Base-by-base conservation (phyloP, 441 rosid species). In the Erodium trifolium region DNA sequence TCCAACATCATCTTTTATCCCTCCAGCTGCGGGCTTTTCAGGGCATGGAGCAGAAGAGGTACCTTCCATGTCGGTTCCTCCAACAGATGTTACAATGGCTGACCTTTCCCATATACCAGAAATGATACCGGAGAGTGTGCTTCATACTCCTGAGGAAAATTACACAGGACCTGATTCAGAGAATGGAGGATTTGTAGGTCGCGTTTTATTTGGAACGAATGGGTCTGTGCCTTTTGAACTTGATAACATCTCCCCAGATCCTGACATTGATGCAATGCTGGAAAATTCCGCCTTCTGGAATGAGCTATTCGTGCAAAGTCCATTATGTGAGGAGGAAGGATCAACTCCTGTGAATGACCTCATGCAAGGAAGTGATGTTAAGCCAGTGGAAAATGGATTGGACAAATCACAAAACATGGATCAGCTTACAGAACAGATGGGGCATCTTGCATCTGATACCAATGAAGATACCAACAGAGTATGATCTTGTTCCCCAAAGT, bases 371-470 rank as follows among this genome's bases (percentile, higher is more conserved):
- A 72, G 70, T 4, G 83, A 75, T 67, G 68, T 72, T 67, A 82
- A 75, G 79, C 55, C 67, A 41, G 70, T 7, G 37, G 86, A 79
- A 53, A 79, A 79, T 29, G 84, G 77, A 63, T 76, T 89, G 88
- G 81, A 81, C 68, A 80, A 79, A 68, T 37, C 73, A 45, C 78
- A 82, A 75, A 80, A 75, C 71, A 67, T 89, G 90, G 88, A 88
- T 79, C 78, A 87, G 64, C 91, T 90, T 14, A 86, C 97, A 2
- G 89, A 81, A 78, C 88, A 88, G 74, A 87, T 94, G 96, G 90
- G 83, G 63, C 94, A 77, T 76, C 87, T 92, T 59, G 70, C 86
- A 16, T 83, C 99, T 16, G 86, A 88, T 35, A 71, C 74, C 70
- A 66, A 78, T 68, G 63, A 68, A 47, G 5, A 73, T 75, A 68